Percentiles rank a stretch among this genome's conserved stretches.
Conservation (phyloP, 345 rosid genomes). For the Populus alba region DNA sequence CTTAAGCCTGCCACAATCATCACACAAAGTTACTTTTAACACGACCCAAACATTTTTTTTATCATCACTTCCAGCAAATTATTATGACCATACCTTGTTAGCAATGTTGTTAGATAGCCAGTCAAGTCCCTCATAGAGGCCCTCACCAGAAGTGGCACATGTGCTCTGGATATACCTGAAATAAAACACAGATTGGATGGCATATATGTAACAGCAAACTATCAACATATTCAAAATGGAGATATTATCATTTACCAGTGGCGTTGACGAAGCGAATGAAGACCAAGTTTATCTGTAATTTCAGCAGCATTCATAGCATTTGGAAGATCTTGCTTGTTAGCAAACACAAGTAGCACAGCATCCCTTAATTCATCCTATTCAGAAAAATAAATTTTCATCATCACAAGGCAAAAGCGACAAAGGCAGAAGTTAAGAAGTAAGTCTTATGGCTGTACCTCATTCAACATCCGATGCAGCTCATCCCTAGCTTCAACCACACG, state of each 20-base stretch:
- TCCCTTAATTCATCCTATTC: slow-evolving; percentile 20
- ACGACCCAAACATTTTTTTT: neutral
- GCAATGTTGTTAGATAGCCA: slow-evolving; percentile 26
- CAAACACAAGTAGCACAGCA: slow-evolving; percentile 21
- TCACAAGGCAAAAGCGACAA: neutral
- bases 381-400: neutral
- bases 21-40: neutral
- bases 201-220: neutral
- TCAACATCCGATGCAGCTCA: slow-evolving; percentile 23
- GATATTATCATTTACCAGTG: slow-evolving; percentile 10
- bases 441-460: slow-evolving; percentile 7
- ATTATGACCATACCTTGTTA: slow-evolving; percentile 2
- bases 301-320: slow-evolving; percentile 25
- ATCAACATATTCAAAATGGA: neutral
- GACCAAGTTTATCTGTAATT: slow-evolving; percentile 17
- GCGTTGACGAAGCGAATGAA: slow-evolving; percentile 15
- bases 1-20: neutral
- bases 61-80: neutral
- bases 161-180: slow-evolving; percentile 26
- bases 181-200: neutral
- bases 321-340: slow-evolving; percentile 26
- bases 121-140: slow-evolving; percentile 17
- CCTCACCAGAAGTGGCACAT: slow-evolving; percentile 19
- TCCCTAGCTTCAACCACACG: slow-evolving; percentile 22
- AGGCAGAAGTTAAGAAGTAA: neutral